Base-by-base conservation (phyloP, 2,329 filamentous ascomycete species). In the Mycosphaerella sp. region DNA sequence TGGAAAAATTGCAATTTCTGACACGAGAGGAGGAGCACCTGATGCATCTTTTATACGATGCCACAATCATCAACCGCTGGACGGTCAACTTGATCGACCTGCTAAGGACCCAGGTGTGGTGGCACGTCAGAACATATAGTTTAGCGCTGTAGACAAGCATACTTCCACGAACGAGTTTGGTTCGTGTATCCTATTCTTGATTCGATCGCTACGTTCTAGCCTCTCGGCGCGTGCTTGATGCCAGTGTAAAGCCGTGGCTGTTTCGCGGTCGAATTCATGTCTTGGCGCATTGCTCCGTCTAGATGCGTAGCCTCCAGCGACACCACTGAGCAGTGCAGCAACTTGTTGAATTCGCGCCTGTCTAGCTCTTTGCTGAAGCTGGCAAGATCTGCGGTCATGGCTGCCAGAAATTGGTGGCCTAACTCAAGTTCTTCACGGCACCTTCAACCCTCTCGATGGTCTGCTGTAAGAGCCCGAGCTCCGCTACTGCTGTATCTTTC, bases 401-500 rank as follows among this genome's bases (percentile, higher is more conserved):
- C 26, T 29, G 26, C 26, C 26, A 4, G 26, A 29, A 29, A 38
- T n/a, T 38, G 10, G 34, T 10, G 1, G 59, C 36, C 44, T 40
- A 44, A 43, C 67, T 70, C 45, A 70, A 43, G 31, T 59, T 56
- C 12, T 26, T 55, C 14, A 68, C 69, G 42, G 61, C 64, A 11
- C 52, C 56, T 21, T 65, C 66, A 7, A 71, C 69, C 31, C 63
- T 61, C 52, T 64, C 64, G 14, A 70, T 48, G 5, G 65, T 67
- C 45, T 66, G 62, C 42, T 69, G 66, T 31, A 71, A 48, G 46
- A 71, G 40, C 5, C 50, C 56, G 47, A 69, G 52, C 52, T 70
- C 67, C 7, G 71, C 73, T 38, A 69, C 55, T 31, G 66, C 63
- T 11, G 64, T 58, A 14, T 70, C 68, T 2, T 67, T 72, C 51